Percentiles rank a stretch among this genome's conserved stretches.
phyloP scores from a whole-genome alignment of 345 rosid genomes.

The Dovyalis caffra region DNA sequence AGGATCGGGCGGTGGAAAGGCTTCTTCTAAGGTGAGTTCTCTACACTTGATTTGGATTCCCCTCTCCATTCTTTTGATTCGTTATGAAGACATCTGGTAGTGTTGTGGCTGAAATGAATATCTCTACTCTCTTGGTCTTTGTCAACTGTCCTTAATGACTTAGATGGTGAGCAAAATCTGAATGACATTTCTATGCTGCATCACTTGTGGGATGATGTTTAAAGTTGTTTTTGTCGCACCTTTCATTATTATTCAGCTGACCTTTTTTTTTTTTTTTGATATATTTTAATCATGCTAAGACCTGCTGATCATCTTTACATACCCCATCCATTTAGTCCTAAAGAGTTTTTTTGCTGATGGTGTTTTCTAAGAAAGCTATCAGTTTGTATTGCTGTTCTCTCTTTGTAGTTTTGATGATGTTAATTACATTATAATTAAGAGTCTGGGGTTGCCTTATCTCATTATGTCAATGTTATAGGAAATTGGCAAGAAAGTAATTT shows the following conservation, averaged over 20 bases:
- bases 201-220: background rate
- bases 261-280: no score
- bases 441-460: background rate
- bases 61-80: background rate
- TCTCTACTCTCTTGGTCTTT: background rate
- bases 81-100: background rate
- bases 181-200: background rate
- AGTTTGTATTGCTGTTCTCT: background rate
- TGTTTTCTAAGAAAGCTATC: background rate
- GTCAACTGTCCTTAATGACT: background rate
- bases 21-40: constrained; percentile 76
- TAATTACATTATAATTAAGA: background rate
- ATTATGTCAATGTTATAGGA: background rate
- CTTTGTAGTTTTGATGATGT: background rate
- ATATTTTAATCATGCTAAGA: background rate
- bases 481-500: background rate
- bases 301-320: background rate
- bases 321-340: background rate
- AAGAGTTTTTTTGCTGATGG: background rate
- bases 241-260: background rate
- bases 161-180: background rate
- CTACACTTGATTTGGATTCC: background rate
- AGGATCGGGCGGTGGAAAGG: constrained; percentile 66
- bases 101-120: background rate
- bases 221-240: background rate